A percentile compares a stretch with the other conserved stretches of the same genome.
Conservation (phyloP, 2,329 filamentous ascomycete species). For the Cadophora malorum region DNA sequence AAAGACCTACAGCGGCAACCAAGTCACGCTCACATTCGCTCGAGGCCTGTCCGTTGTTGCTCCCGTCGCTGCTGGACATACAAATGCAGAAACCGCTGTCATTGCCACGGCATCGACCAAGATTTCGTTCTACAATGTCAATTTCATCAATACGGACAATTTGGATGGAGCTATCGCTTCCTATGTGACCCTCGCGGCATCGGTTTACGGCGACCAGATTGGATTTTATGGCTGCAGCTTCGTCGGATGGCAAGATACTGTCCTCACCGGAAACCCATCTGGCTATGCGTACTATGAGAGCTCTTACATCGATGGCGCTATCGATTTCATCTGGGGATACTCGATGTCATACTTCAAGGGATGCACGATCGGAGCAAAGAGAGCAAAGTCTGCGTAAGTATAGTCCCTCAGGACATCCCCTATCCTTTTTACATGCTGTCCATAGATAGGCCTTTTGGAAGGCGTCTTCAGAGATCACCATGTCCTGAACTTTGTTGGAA, state of each 20-base stretch:
- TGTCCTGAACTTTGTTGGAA: neutral
- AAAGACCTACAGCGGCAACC: slow-evolving; percentile 35
- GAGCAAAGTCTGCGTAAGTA: slow-evolving; percentile 42
- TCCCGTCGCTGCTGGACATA: slow-evolving; percentile 38
- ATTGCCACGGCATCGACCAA: slow-evolving; percentile 36
- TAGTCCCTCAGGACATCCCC: neutral
- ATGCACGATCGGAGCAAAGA: slow-evolving; percentile 43
- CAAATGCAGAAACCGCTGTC: slow-evolving; percentile 40
- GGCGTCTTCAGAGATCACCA: neutral
- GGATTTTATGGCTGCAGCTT: slow-evolving; percentile 22
- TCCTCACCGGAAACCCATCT: slow-evolving; percentile 21
- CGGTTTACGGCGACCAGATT: slow-evolving; percentile 20
- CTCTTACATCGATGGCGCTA: slow-evolving; percentile 24
- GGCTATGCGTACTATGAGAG: slow-evolving; percentile 24
- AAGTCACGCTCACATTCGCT: slow-evolving; percentile 47
- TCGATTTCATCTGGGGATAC: slow-evolving; percentile 26
- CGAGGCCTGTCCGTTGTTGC: slow-evolving; percentile 35
- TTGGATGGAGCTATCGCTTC: slow-evolving; percentile 36
- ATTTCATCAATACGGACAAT: slow-evolving; percentile 53
- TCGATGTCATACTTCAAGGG: slow-evolving; percentile 37
- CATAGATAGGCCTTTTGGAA: neutral
- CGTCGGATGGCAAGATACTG: slow-evolving; percentile 22
- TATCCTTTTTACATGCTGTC: neutral
- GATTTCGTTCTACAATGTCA: slow-evolving; percentile 59
- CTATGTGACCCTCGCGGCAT: slow-evolving; percentile 23